These are phyloP conservation scores for Pseudodiploospora longispora DNA, from an alignment of 2,329 filamentous ascomycete species.

Conservation along the genomic window DNA sequence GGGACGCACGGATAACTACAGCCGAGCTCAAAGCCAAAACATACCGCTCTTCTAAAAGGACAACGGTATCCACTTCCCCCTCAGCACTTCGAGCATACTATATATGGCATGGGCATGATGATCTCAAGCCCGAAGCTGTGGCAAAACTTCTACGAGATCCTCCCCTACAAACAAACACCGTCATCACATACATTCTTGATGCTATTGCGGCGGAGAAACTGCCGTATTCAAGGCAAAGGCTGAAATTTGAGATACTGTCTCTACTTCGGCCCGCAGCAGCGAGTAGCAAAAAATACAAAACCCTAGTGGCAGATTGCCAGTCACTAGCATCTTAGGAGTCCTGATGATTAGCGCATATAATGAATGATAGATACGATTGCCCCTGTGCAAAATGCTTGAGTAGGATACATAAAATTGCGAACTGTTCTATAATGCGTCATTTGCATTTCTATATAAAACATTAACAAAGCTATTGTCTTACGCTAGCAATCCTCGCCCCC, in stretches of 20 bases:
- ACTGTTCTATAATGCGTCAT: not conserved
- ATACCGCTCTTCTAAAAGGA: slow-evolving; percentile 26
- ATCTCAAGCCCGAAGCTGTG: slow-evolving; percentile 39
- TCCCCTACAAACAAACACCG: slow-evolving; percentile 48
- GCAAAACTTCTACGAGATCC: slow-evolving; percentile 51
- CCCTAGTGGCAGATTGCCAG: not conserved
- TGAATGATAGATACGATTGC: not conserved
- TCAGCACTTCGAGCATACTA: slow-evolving; percentile 50
- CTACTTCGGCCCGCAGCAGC: slow-evolving; percentile 18
- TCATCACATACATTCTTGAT: slow-evolving; percentile 51
- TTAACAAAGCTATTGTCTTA: slow-evolving; percentile 18
- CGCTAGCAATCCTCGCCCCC: slow-evolving; percentile 46
- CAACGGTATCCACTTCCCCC: slow-evolving; percentile 15
- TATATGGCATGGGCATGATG: slow-evolving; percentile 51
- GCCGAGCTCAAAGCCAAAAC: slow-evolving; percentile 32
- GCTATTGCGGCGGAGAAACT: slow-evolving; percentile 44
- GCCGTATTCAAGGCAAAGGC: slow-evolving; percentile 37
- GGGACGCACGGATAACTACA: slow-evolving; percentile 34
- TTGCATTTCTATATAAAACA: slow-evolving; percentile 3
- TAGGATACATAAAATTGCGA: slow-evolving; percentile 2
- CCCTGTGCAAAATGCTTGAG: not conserved
- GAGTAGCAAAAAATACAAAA: slow-evolving; percentile 4
- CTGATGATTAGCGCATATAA: no score
- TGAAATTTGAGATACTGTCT: slow-evolving; percentile 37
- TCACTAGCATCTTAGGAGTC: no score